Percentiles rank a stretch among this genome's conserved stretches.
These are phyloP conservation scores for Camellia japonica DNA, from an alignment of 148 eudicot genomes.

Conservation along the genomic window DNA sequence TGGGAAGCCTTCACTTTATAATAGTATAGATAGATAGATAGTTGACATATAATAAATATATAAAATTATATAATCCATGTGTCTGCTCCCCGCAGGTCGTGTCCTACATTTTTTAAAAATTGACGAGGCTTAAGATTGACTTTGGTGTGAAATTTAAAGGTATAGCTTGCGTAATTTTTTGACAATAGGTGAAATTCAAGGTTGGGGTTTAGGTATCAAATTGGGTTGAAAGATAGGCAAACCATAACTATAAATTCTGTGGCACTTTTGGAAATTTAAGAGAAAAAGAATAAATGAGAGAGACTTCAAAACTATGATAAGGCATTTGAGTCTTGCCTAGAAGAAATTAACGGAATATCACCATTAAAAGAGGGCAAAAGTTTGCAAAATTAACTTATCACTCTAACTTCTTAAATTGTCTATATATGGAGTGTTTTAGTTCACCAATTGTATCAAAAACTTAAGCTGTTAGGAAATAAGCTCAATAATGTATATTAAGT, in stretches of 20 bases:
- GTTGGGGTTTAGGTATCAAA: not conserved
- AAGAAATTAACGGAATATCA: not conserved
- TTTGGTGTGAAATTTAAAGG: not conserved
- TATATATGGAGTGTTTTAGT: no score
- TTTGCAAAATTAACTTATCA: not conserved
- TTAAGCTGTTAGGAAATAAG: no score
- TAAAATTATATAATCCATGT: no score
- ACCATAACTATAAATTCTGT: not conserved
- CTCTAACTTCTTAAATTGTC: not conserved
- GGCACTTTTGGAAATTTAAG: no score
- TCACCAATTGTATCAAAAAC: no score
- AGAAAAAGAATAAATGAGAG: not conserved
- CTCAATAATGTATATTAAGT: no score
- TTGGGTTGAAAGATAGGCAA: not conserved
- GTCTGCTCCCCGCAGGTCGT: no score
- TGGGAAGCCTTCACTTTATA: no score
- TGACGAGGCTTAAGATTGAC: not conserved
- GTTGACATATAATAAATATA: no score
- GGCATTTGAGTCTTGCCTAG: not conserved
- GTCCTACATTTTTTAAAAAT: no score
- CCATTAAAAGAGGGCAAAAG: not conserved
- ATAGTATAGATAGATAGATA: no score
- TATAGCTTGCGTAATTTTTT: not conserved
- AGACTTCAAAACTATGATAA: not conserved
- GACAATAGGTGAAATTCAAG: not conserved